Base-by-base conservation (phyloP, 371 early-diverging fungal genomes). In the Syncephalastrum monosporum region DNA sequence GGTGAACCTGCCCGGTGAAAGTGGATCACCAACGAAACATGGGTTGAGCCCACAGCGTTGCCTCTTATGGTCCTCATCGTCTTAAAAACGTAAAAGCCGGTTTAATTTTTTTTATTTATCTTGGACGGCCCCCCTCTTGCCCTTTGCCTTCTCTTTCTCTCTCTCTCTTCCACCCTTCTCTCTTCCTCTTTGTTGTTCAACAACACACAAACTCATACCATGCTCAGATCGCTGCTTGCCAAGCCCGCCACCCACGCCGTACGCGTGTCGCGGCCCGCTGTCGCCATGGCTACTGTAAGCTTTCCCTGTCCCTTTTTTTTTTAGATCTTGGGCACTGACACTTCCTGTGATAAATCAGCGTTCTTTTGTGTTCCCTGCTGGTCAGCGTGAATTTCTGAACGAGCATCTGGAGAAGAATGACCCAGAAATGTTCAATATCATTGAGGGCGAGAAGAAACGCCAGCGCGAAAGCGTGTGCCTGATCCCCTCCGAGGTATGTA, bases 361-460 rank as follows among this genome's bases (percentile, higher is more conserved):
- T 56, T 68, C 73, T 23, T 82, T 81, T 69, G 79, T 74, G 7
- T 84, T 84, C 61, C 84, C 84, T 72, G 80, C 81, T 61, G 84
- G 84, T 46, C 84, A 84, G 66, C 75, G 71, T 60, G 82, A 84
- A 81, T 76, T 82, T 52, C 81, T 92, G 42, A 92, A 91, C 71
- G 72, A 76, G 51, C 81, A 82, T 50, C 70, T 92, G 60, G 75
- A 82, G 52, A 77, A 82, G 51, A 81, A 73, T 53, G 99, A 99
- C 74, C 96, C 96, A 10, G 97, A 97, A 72, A 83, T 99, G 75
- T 89, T 84, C 68, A 84, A 93, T 65, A 92, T 99, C 62, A 93
- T 99, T 67, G 94, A 97, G 72, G 74, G 77, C 23, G 99, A 99
- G 81, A 98, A 98, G 84, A 86, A 84, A 65, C 87, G 99, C 71